phyloP scores from a whole-genome alignment of 257 asterid species.

The Coffea eugenioides region DNA sequence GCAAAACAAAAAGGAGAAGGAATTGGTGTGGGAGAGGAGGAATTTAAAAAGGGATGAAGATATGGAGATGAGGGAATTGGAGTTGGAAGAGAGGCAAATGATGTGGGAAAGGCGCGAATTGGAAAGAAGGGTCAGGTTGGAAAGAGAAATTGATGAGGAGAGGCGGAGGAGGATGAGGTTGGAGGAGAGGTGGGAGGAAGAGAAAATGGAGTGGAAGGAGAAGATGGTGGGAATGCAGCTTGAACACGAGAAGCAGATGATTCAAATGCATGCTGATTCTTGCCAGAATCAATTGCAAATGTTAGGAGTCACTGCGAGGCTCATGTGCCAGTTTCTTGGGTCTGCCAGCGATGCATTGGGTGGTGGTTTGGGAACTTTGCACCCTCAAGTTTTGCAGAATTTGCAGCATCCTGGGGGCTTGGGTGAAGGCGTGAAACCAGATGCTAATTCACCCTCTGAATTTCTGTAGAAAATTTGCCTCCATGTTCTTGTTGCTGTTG shows the following conservation, averaged over 20 bases:
- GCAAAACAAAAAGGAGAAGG: conserved; percentile 37
- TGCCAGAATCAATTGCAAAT: conserved; percentile 89
- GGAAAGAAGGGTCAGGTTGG: conserved; percentile 56
- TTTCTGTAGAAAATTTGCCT: conserved; percentile 47
- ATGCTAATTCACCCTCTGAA: conserved; percentile 63
- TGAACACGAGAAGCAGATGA: conserved; percentile 90
- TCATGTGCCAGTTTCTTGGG: conserved; percentile 79
- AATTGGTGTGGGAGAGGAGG: conserved; percentile 31
- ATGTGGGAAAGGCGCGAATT: conserved; percentile 53
- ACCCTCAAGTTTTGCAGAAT: conserved; percentile 79
- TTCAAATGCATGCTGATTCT: conserved; percentile 87
- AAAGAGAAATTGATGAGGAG: conserved; percentile 64
- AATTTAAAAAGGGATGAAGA: conserved; percentile 46
- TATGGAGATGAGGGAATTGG: conserved; percentile 42
- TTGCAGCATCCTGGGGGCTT: conserved; percentile 72
- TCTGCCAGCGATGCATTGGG: conserved; percentile 62
- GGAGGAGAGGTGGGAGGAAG: conserved; percentile 87
- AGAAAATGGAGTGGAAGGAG: conserved; percentile 91
- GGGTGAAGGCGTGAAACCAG: conserved; percentile 67
- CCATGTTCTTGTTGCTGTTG: conserved; percentile 12
- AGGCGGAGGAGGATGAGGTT: conserved; percentile 62
- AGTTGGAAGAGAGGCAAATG: conserved; percentile 53
- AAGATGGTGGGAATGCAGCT: conserved; percentile 72
- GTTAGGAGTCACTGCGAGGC: conserved; percentile 62
- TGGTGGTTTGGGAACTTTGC: conserved; percentile 55